A percentile compares a stretch with the other conserved stretches of the same genome.
Conservation (phyloP, 2,329 filamentous ascomycete genomes). For the Cladophialophora exuberans region DNA sequence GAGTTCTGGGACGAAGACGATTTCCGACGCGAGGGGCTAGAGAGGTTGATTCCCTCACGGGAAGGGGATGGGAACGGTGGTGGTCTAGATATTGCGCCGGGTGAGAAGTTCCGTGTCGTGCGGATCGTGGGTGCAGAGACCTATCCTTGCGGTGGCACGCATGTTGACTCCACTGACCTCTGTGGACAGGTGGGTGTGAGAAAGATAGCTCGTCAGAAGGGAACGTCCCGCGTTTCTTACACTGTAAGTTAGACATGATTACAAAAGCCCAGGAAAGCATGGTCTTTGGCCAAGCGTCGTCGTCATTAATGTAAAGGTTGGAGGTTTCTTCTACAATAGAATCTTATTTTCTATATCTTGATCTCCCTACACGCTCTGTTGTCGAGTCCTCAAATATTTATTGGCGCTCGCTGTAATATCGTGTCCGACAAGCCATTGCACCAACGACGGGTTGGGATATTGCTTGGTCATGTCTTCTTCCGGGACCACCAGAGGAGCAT, state of each 20-base stretch:
- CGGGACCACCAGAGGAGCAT: background rate
- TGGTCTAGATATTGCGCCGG: conserved; percentile 43
- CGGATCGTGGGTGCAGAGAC: conserved; percentile 69
- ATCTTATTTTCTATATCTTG: no score
- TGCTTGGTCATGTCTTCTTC: conserved; percentile 7
- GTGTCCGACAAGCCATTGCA: conserved; percentile 19
- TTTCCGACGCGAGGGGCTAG: conserved; percentile 58
- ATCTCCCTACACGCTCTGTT: background rate
- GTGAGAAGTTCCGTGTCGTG: conserved; percentile 67
- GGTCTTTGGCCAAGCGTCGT: no score
- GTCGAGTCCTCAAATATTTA: background rate
- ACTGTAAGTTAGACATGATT: conserved; percentile 34
- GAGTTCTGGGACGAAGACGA: conserved; percentile 70
- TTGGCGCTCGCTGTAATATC: conserved; percentile 7
- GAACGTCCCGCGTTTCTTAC: conserved; percentile 61
- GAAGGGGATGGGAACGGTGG: no score
- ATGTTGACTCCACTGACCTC: conserved; percentile 64
- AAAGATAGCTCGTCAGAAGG: conserved; percentile 69
- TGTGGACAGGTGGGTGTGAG: conserved; percentile 66
- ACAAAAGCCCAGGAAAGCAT: no score
- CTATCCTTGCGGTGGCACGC: conserved; percentile 77
- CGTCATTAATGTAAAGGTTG: no score
- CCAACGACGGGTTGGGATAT: conserved; percentile 11
- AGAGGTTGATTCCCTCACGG: conserved; percentile 55
- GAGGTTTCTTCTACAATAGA: no score